Conservation (phyloP, 441 rosid genomes). For the Pelargonium citronellum region DNA sequence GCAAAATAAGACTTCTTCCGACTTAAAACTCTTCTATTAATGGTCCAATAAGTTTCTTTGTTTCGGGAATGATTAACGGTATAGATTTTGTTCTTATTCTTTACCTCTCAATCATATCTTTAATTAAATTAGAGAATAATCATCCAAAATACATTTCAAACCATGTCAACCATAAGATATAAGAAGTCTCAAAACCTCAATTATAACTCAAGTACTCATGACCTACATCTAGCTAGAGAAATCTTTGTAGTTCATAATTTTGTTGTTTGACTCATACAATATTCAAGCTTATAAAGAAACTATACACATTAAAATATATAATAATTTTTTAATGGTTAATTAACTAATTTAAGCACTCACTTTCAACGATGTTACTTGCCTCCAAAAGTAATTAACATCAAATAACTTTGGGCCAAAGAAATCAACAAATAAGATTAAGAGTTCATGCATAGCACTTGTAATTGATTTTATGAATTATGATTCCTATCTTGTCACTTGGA, state of each 20-base stretch:
- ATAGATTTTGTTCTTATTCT: too few species aligned
- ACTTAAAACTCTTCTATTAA: too few species aligned
- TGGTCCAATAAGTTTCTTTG: too few species aligned
- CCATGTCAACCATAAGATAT: too few species aligned
- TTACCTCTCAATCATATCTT: too few species aligned
- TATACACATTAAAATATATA: not conserved
- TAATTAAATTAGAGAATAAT: too few species aligned
- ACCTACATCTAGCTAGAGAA: too few species aligned
- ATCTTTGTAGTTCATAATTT: not conserved
- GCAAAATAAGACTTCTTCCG: too few species aligned
- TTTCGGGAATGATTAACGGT: too few species aligned
- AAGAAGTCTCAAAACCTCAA: too few species aligned
- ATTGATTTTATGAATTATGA: conserved; percentile 5
- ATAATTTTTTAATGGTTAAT: not conserved
- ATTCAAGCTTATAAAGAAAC: not conserved
- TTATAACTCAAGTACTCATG: too few species aligned
- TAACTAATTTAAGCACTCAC: conserved; percentile 17
- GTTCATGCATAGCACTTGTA: conserved; percentile 18
- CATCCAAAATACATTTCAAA: too few species aligned
- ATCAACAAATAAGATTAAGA: conserved; percentile 14
- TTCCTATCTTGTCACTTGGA: conserved; percentile 26
- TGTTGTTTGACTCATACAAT: not conserved
- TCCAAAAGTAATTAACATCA: conserved; percentile 13
- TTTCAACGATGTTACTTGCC: conserved; percentile 33
- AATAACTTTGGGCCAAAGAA: conserved; percentile 13